Evolutionary conservation across 768 basidiomycete genomes (phyloP), one percentile per base, ranked within the genome.

Genomic region (Lactarius evosmus): DNA sequence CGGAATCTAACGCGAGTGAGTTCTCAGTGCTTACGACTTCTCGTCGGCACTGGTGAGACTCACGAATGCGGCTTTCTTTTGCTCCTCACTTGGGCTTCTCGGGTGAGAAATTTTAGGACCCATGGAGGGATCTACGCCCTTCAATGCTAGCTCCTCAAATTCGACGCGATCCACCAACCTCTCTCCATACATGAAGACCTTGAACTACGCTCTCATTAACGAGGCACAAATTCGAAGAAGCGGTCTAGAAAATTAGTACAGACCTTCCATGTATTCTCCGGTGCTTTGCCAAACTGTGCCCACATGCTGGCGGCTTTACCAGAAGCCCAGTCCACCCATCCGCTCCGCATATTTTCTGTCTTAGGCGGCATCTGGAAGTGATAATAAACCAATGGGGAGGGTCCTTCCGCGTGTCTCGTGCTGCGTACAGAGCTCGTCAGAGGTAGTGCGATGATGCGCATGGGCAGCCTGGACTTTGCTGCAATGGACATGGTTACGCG

Each of bases 101-200:
- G 56, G 61, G 1, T 61, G 49, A 14, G 66, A 68, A 29, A 67
- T 62, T 40, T 69, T 72, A 14, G 88, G 88, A 0, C 85, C 88
- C 53, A 87, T 69, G 11, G 87, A 83, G 19, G 88, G 85, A 69
- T 92, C 87, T 34, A 93, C 75, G 34, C 82, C 80, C 73, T 89
- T 89, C 69, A 93, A 77, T 8, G 85, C 86, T 38, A 88, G 78
- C 72, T 93, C 91, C 73, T 93, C 91, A 67, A 91, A 92, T 56
- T 91, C 91, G 65, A 91, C 78, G 25, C 82, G 78, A 73, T 91
- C 87, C 25, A 87, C 78, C 2, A 91, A 72, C 25, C 82, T 82
- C 75, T 91, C 86, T 29, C 91, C 91, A 41, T 80, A 75, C 66
- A 81, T 75, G 71, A 85, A 88, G 14, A 83, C 76, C 72, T 79